Evolutionary conservation across 1,139 yeast species (phyloP).

Genomic region (Lodderomyces margitis): DNA sequence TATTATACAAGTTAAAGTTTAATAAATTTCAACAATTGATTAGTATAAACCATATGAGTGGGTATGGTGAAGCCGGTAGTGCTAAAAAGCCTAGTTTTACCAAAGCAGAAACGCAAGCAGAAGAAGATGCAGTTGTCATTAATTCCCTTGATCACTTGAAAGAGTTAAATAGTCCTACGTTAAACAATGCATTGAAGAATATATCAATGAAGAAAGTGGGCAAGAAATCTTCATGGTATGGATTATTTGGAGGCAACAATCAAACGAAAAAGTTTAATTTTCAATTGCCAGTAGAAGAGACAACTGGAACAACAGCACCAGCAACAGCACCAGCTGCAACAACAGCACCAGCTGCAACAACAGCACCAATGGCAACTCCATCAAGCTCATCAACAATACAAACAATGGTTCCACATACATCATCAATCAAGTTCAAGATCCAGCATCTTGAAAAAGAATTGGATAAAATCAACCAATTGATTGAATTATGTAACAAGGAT

Average conservation of each 20-base stretch:
- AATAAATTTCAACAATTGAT: conserved; percentile 40
- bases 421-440: conserved; percentile 28
- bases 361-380: conserved; percentile 3
- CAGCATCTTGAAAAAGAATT: conserved; percentile 42
- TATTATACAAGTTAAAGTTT: conserved; percentile 41
- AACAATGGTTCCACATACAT: conserved; percentile 5
- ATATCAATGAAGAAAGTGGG: conserved; percentile 22
- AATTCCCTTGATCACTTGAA: conserved; percentile 27
- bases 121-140: conserved; percentile 9
- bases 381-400: conserved; percentile 4
- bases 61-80: conserved; percentile 1
- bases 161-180: conserved; percentile 42
- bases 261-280: conserved; percentile 17
- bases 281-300: conserved; percentile 13
- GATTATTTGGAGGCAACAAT: conserved; percentile 43
- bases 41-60: conserved; percentile 21
- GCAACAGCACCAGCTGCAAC: conserved; percentile 1
- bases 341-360: conserved; percentile 8
- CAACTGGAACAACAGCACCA: conserved; percentile 5
- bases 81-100: conserved; percentile 5
- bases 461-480: conserved; percentile 41
- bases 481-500: conserved; percentile 37
- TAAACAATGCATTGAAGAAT: conserved; percentile 35
- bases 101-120: conserved; percentile 8
- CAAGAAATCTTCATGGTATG: conserved; percentile 47